phyloP scores from a whole-genome alignment of 495 filamentous ascomycete species.

The Hypoxylon intermedium region DNA sequence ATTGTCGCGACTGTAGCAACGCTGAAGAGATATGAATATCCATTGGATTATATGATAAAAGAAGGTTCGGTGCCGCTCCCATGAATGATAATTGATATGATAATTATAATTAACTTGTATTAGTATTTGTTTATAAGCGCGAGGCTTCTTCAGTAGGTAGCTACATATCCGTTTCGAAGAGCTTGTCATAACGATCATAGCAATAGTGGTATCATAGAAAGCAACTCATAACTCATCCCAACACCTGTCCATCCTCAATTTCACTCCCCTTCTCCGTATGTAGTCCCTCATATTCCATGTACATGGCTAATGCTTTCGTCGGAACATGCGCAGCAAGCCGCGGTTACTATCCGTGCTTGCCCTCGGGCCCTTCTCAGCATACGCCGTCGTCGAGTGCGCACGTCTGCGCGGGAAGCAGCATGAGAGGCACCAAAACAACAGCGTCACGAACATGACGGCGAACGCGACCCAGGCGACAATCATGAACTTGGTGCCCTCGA shows the following conservation, averaged over 20 bases:
- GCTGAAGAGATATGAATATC: no score
- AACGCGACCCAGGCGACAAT: slow-evolving; percentile 69
- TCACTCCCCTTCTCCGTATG: not conserved
- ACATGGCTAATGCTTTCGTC: slow-evolving; percentile 8
- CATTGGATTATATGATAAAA: no score
- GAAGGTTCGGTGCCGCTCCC: no score
- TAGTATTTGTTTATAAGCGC: no score
- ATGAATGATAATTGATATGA: no score
- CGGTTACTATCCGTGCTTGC: slow-evolving; percentile 22
- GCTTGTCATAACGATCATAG: not conserved
- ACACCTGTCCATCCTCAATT: not conserved
- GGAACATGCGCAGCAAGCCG: slow-evolving; percentile 24
- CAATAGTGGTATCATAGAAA: not conserved
- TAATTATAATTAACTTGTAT: no score
- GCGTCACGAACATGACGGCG: slow-evolving; percentile 64
- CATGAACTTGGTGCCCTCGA: slow-evolving; percentile 43
- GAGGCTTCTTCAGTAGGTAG: no score
- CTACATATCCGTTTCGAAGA: no score
- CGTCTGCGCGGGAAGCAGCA: slow-evolving; percentile 61
- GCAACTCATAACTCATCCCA: no score
- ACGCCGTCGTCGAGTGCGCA: slow-evolving; percentile 49
- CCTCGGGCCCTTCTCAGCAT: slow-evolving; percentile 13
- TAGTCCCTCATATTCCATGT: not conserved
- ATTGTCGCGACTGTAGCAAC: no score
- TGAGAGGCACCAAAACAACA: slow-evolving; percentile 59